Percentiles rank a stretch among this genome's conserved stretches.
phyloP scores from a whole-genome alignment of 2,329 filamentous ascomycete genomes.

The Monosporascus sp. region DNA sequence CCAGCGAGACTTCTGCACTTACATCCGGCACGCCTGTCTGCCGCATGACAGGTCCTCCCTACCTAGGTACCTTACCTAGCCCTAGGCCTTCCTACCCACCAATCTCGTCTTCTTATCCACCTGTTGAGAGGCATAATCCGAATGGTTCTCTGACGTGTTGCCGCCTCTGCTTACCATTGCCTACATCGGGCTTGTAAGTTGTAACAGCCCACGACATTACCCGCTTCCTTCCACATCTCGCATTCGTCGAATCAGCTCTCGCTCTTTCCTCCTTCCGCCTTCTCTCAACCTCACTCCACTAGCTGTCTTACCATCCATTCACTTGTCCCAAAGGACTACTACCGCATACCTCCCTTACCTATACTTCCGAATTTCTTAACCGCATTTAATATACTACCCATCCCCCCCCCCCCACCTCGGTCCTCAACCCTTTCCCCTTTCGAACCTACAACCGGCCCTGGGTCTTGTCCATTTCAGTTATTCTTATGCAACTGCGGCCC shows the following conservation, averaged over 20 bases:
- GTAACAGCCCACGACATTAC: constrained; percentile 26
- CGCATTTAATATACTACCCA: constrained; percentile 25
- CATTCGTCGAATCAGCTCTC: constrained; percentile 3
- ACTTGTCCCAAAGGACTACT: constrained; percentile 16
- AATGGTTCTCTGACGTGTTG: constrained; percentile 33
- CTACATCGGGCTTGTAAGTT: constrained; percentile 27
- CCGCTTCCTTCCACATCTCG: constrained; percentile 11
- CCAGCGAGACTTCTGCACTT: constrained; percentile 7
- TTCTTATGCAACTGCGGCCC: constrained; percentile 29
- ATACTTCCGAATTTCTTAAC: constrained; percentile 1
- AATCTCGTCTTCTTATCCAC: constrained; percentile 21
- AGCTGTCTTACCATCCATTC: constrained; percentile 18
- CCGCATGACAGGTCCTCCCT: constrained; percentile 15
- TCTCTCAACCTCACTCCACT: constrained; percentile 14
- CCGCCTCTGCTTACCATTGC: constrained; percentile 24
- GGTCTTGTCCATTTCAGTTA: constrained; percentile 28
- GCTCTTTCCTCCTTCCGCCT: constrained; percentile 2
- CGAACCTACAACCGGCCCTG: constrained; percentile 38
- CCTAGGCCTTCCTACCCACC: constrained; percentile 20
- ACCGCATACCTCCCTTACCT: constrained; percentile 14
- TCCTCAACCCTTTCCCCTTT: constrained; percentile 41
- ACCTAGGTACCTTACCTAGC: not conserved
- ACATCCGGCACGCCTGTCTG: constrained; percentile 9
- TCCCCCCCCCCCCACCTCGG: constrained; percentile 36
- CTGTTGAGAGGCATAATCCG: constrained; percentile 24